A percentile compares a stretch with the other conserved stretches of the same genome.
Evolutionary conservation across 78 protist genomes (phyloP).

Genomic region (Neovahlkampfia damariscottae): DNA sequence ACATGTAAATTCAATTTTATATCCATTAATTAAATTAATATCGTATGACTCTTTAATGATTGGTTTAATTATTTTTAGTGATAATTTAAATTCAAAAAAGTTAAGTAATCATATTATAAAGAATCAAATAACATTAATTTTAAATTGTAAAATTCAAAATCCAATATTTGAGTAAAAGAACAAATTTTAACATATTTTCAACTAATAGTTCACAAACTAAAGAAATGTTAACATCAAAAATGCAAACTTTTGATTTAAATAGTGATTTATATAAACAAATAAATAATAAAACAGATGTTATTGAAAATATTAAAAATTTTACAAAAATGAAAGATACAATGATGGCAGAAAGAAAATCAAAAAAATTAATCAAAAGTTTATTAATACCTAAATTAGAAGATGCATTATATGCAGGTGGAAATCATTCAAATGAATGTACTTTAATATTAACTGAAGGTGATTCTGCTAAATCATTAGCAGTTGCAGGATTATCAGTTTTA

Average conservation of each 20-base stretch:
- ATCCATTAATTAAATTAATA: slow-evolving; percentile 35
- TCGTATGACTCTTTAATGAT: no score
- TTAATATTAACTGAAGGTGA: slow-evolving; percentile 97
- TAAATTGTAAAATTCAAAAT: slow-evolving; percentile 84
- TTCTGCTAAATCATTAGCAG: slow-evolving; percentile 73
- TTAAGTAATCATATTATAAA: no score
- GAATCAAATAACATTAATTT: slow-evolving; percentile 66
- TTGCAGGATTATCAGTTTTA: slow-evolving; percentile 66
- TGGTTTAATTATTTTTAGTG: no score
- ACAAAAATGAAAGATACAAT: background rate
- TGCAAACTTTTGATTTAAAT: background rate
- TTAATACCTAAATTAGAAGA: slow-evolving; percentile 81
- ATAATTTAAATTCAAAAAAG: no score
- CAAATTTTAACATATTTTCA: no score
- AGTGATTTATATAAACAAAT: background rate
- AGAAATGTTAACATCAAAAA: background rate
- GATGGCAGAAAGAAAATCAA: background rate
- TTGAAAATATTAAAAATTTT: background rate
- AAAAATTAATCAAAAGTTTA: background rate
- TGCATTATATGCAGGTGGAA: slow-evolving; percentile 56
- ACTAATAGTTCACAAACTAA: slow-evolving; percentile 90
- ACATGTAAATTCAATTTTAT: slow-evolving; percentile 74
- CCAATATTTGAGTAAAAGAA: slow-evolving; percentile 97
- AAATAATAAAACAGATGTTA: background rate
- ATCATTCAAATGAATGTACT: slow-evolving; percentile 61